Evolutionary conservation across 225 moss, liverwort and hornwort species (phyloP).

Genomic region (Asterella californica): DNA sequence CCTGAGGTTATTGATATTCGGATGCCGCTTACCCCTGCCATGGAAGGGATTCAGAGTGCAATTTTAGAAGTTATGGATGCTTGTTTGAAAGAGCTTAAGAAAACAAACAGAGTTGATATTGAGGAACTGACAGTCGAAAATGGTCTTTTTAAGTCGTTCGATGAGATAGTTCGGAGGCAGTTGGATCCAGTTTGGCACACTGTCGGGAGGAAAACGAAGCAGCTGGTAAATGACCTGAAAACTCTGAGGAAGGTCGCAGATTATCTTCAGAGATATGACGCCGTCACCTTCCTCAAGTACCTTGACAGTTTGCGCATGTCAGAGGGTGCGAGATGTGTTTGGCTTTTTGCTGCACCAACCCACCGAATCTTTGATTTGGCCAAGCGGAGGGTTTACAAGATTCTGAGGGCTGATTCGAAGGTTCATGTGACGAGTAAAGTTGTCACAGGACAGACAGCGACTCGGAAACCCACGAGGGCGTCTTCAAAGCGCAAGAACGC

Average conservation of each 20-base stretch:
- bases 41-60: slow-evolving; percentile 91
- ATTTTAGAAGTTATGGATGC: slow-evolving; percentile 99
- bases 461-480: slow-evolving; percentile 29
- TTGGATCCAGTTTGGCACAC: slow-evolving; percentile 99
- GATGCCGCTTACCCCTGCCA: slow-evolving; percentile 87
- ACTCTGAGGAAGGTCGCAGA: slow-evolving; percentile 89
- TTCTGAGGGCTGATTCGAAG: slow-evolving; percentile 71
- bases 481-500: slow-evolving; percentile 33
- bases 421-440: slow-evolving; percentile 24
- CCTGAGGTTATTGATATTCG: slow-evolving; percentile 89
- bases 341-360: slow-evolving; percentile 87
- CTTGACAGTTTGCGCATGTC: slow-evolving; percentile 87
- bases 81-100: slow-evolving; percentile 96
- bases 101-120: slow-evolving; percentile 92
- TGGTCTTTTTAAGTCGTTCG: slow-evolving; percentile 96
- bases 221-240: slow-evolving; percentile 79
- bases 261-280: slow-evolving; percentile 87
- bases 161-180: slow-evolving; percentile 86
- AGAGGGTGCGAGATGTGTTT: slow-evolving; percentile 89
- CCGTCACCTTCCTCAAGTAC: slow-evolving; percentile 93
- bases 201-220: slow-evolving; percentile 94
- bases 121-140: slow-evolving; percentile 97
- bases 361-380: slow-evolving; percentile 93
- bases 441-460: slow-evolving; percentile 22
- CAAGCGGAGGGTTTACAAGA: slow-evolving; percentile 81